phyloP scores from a whole-genome alignment of 768 basidiomycete species.

The Thelephora ganbajun region DNA sequence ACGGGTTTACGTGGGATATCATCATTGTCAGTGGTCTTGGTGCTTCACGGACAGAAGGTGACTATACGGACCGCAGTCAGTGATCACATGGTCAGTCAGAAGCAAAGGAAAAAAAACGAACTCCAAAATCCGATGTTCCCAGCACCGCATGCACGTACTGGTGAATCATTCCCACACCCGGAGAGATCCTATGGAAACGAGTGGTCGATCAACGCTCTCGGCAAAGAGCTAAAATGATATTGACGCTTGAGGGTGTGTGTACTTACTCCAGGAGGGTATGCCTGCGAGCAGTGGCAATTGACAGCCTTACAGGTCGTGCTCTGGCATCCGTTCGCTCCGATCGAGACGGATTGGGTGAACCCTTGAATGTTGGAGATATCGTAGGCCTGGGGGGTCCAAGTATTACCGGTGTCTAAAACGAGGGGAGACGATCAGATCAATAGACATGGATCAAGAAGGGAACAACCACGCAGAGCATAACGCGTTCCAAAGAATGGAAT shows the following conservation, averaged over 20 bases:
- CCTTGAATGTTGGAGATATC: constrained; percentile 32
- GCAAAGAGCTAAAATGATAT: background rate
- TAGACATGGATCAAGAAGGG: no score
- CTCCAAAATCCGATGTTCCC: background rate
- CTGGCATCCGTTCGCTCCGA: constrained; percentile 23
- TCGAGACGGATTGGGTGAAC: constrained; percentile 24
- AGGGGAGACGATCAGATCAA: no score
- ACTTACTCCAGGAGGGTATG: background rate
- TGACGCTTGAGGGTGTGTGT: background rate
- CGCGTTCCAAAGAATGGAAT: no score
- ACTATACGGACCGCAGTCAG: background rate
- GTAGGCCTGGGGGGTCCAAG: constrained; percentile 20
- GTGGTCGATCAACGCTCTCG: background rate
- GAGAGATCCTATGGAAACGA: background rate
- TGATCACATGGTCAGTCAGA: background rate
- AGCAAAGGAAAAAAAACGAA: background rate
- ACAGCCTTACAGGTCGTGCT: constrained; percentile 25
- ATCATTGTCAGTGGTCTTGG: constrained; percentile 5
- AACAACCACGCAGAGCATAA: no score
- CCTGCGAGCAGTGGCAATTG: constrained; percentile 12
- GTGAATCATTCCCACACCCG: background rate
- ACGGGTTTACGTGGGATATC: constrained; percentile 1
- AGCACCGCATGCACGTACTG: background rate
- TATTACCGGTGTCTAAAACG: constrained; percentile 8
- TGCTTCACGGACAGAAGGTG: background rate